phyloP scores from a whole-genome alignment of 1,284 basidiomycete genomes.

The Athelia sp. region DNA sequence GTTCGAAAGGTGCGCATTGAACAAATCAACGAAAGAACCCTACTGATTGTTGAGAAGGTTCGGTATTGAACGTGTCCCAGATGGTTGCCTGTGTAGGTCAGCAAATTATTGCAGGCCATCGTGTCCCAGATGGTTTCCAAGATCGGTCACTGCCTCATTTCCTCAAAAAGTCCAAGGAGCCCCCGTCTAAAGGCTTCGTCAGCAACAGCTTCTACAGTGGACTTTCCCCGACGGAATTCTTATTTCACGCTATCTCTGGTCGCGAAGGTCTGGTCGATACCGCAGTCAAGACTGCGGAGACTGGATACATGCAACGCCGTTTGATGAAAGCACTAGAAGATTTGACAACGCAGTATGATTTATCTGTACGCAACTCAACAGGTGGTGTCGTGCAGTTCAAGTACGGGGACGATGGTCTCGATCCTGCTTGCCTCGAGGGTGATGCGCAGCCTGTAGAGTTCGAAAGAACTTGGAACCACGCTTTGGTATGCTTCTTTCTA shows the following conservation, averaged over 20 bases:
- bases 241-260: constrained; percentile 99
- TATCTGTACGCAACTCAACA: constrained; percentile 93
- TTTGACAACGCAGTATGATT: constrained; percentile 94
- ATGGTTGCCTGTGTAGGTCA: constrained; percentile 99
- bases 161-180: constrained; percentile 95
- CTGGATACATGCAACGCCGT: constrained; percentile 98
- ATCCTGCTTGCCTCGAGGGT: constrained; percentile 94
- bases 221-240: constrained; percentile 92
- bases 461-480: constrained; percentile 84
- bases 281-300: constrained; percentile 99
- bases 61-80: constrained; percentile 98
- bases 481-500: constrained; percentile 52
- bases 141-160: constrained; percentile 99
- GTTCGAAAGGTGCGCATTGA: constrained; percentile 80
- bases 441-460: constrained; percentile 93
- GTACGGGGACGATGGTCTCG: constrained; percentile 96
- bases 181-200: constrained; percentile 98
- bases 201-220: constrained; percentile 97
- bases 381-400: constrained; percentile 98
- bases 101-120: constrained; percentile 96
- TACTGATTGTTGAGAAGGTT: constrained; percentile 50
- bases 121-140: constrained; percentile 99
- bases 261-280: constrained; percentile 99
- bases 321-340: constrained; percentile 99
- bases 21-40: neutral